A percentile compares a stretch with the other conserved stretches of the same genome.
phyloP scores from a whole-genome alignment of 192 early-diverging fungal species.

The Coemansia sp. region DNA sequence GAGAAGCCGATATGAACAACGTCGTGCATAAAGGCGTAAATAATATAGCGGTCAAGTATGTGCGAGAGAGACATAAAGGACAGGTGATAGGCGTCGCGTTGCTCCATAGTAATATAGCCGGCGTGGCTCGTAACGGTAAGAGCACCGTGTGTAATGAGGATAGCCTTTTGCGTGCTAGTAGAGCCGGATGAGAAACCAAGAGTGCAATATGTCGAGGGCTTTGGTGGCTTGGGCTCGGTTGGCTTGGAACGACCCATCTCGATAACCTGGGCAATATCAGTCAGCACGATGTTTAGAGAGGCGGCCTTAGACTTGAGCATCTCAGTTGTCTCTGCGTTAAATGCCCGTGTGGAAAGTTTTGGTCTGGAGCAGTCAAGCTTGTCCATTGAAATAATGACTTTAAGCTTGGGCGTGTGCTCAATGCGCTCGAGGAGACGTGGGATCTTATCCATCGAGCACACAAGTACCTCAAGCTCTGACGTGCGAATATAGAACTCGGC shows the following conservation, averaged over 20 bases:
- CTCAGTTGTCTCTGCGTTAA: constrained; percentile 12
- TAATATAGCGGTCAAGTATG: constrained; percentile 66
- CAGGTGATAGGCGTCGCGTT: constrained; percentile 13
- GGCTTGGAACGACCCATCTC: constrained; percentile 55
- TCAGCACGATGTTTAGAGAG: constrained; percentile 56
- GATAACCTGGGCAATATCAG: constrained; percentile 58
- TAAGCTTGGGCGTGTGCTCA: constrained; percentile 56
- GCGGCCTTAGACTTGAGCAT: constrained; percentile 57
- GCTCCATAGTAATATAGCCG: too few relatives aligned
- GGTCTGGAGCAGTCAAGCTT: too few relatives aligned
- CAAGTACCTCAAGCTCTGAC: constrained; percentile 56
- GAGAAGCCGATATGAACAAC: constrained; percentile 73
- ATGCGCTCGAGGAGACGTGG: constrained; percentile 60
- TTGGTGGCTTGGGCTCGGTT: constrained; percentile 52
- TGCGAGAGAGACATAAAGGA: constrained; percentile 76
- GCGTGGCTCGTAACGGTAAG: not conserved
- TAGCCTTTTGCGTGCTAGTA: constrained; percentile 65
- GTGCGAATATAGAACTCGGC: constrained; percentile 77
- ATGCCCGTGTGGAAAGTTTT: constrained; percentile 40
- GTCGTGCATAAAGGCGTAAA: constrained; percentile 42
- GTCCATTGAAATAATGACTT: constrained; percentile 71
- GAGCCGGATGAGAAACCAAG: constrained; percentile 77
- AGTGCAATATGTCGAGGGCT: constrained; percentile 58
- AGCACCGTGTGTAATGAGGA: constrained; percentile 63
- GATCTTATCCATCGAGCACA: too few relatives aligned